phyloP scores from a whole-genome alignment of 2,329 filamentous ascomycete genomes.

The Phyllosticta citrichinensis region DNA sequence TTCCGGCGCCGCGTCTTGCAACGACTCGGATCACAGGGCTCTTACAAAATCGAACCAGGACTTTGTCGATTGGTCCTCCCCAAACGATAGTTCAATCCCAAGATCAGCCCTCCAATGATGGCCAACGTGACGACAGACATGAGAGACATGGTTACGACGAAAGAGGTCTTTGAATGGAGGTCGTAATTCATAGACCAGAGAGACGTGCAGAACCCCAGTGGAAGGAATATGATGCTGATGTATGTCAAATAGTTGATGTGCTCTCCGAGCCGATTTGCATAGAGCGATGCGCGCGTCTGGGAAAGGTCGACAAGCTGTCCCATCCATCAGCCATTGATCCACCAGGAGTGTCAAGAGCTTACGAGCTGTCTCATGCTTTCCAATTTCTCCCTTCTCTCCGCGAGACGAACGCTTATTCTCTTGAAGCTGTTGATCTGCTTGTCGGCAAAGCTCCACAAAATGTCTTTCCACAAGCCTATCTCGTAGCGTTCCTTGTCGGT shows the following conservation, averaged over 20 bases:
- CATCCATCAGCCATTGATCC: not conserved
- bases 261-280: slow-evolving; percentile 2
- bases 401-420: not conserved
- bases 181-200: slow-evolving; percentile 8
- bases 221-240: slow-evolving; percentile 6
- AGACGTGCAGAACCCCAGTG: not conserved
- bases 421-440: not conserved
- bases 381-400: not conserved
- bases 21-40: too few species aligned
- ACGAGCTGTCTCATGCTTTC: not conserved
- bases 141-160: not conserved
- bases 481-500: not conserved
- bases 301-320: not conserved
- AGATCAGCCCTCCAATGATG: not conserved
- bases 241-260: slow-evolving; percentile 7
- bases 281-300: slow-evolving; percentile 2
- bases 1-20: too few species aligned
- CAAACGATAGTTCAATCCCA: not conserved
- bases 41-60: too few species aligned
- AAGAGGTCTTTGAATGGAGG: not conserved
- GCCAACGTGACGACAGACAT: not conserved
- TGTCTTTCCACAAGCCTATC: not conserved
- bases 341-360: not conserved
- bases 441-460: not conserved
- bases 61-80: not conserved